Conservation (phyloP, 306 rosid genomes). For the Abrus pulchellus region DNA sequence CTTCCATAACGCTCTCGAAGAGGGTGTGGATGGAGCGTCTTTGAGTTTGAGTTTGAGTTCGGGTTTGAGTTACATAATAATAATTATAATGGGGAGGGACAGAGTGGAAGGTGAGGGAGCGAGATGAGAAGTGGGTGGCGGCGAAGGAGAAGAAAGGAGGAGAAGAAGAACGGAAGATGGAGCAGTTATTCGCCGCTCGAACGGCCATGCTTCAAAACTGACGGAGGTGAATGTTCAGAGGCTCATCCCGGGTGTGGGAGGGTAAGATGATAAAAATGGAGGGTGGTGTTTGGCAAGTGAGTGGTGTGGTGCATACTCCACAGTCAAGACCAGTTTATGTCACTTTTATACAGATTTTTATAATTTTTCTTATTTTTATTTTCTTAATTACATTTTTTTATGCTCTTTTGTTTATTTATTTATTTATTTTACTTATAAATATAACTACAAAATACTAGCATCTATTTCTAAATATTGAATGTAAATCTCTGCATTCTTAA, state of each 20-base stretch:
- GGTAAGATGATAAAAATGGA: neutral
- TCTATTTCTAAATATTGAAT: too few relatives aligned
- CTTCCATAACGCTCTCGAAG: slow-evolving; percentile 72
- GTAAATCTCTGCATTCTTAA: too few relatives aligned
- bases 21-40: slow-evolving; percentile 66
- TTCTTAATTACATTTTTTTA: too few relatives aligned
- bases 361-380: too few relatives aligned
- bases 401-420: too few relatives aligned
- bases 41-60: slow-evolving; percentile 33
- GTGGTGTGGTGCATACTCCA: neutral
- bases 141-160: slow-evolving; percentile 57
- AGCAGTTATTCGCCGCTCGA: slow-evolving; percentile 71
- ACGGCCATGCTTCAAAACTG: slow-evolving; percentile 60
- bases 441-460: too few relatives aligned
- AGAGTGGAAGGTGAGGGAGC: slow-evolving; percentile 39
- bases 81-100: slow-evolving; percentile 14
- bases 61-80: neutral
- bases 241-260: neutral
- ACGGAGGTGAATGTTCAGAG: slow-evolving; percentile 22
- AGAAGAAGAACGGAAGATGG: slow-evolving; percentile 62
- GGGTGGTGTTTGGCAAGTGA: neutral
- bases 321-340: too few relatives aligned
- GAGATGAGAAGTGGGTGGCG: slow-evolving; percentile 45
- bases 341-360: too few relatives aligned
- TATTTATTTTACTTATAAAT: too few relatives aligned